These are phyloP conservation scores for Colletotrichum tamarilloi DNA, from an alignment of 2,329 filamentous ascomycete genomes.

Conservation along the genomic window DNA sequence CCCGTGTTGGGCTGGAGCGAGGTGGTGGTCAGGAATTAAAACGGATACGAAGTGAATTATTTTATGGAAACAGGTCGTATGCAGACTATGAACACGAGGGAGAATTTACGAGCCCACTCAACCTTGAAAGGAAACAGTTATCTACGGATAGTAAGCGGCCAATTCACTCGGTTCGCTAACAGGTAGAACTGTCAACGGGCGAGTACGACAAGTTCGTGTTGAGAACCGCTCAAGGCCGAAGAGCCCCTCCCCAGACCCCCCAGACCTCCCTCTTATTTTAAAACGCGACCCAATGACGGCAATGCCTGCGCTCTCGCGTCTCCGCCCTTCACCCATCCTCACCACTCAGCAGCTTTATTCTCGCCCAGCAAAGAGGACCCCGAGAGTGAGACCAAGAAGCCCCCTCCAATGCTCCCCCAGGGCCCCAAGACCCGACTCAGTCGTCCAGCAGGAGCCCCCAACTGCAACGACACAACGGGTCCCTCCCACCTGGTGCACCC, in stretches of 20 bases:
- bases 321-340: background rate
- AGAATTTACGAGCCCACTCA: background rate
- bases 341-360: background rate
- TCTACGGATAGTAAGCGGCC: background rate
- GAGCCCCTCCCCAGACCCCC: conserved; percentile 12
- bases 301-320: conserved; percentile 19
- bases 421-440: background rate
- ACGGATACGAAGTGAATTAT: background rate
- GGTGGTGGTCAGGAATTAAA: background rate
- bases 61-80: background rate
- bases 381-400: conserved; percentile 13
- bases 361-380: background rate
- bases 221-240: background rate
- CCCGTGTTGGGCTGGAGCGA: background rate
- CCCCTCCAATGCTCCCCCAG: background rate
- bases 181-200: background rate
- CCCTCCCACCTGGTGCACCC: background rate
- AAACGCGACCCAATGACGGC: conserved; percentile 31
- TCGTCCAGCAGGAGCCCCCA: background rate
- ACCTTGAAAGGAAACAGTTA: background rate
- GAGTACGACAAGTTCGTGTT: background rate
- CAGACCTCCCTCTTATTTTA: conserved; percentile 32
- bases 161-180: background rate
- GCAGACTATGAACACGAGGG: background rate
- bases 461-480: background rate